Evolutionary conservation across 2,329 filamentous ascomycete species (phyloP).

Genomic region (Aspergillus vadensis): DNA sequence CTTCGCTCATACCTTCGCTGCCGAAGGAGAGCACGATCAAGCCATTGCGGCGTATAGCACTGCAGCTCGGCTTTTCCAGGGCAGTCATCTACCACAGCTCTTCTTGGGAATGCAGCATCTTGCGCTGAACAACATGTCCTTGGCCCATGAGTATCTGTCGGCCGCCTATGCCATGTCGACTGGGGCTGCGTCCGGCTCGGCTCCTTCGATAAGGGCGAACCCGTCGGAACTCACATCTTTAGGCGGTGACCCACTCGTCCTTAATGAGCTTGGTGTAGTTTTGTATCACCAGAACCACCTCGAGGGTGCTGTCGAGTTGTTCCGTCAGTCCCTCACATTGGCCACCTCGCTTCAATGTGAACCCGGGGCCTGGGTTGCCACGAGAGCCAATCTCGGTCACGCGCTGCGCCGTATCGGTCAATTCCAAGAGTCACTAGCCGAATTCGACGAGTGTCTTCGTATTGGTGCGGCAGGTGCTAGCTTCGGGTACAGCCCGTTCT

Average conservation of each 20-base stretch:
- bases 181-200: conserved; percentile 36
- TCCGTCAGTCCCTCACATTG: conserved; percentile 74
- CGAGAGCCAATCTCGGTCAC: conserved; percentile 85
- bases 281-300: conserved; percentile 86
- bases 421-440: conserved; percentile 69
- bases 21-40: conserved; percentile 96
- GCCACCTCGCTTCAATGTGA: conserved; percentile 81
- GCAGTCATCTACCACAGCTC: conserved; percentile 90
- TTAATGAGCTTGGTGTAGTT: conserved; percentile 97
- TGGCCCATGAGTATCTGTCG: conserved; percentile 92
- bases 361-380: conserved; percentile 77
- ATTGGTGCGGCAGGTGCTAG: conserved; percentile 75
- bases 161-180: conserved; percentile 71
- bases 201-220: conserved; percentile 28
- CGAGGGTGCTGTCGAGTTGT: conserved; percentile 73
- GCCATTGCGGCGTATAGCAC: conserved; percentile 97
- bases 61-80: conserved; percentile 90
- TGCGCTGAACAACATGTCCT: conserved; percentile 87
- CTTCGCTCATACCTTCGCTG: conserved; percentile 96
- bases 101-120: conserved; percentile 99
- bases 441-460: conserved; percentile 86
- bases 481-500: conserved; percentile 71
- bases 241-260: conserved; percentile 73
- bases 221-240: conserved; percentile 27
- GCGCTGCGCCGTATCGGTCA: conserved; percentile 73